phyloP scores from a whole-genome alignment of 352 stramenopile genomes.

The Globisporangium heterothallicum region DNA sequence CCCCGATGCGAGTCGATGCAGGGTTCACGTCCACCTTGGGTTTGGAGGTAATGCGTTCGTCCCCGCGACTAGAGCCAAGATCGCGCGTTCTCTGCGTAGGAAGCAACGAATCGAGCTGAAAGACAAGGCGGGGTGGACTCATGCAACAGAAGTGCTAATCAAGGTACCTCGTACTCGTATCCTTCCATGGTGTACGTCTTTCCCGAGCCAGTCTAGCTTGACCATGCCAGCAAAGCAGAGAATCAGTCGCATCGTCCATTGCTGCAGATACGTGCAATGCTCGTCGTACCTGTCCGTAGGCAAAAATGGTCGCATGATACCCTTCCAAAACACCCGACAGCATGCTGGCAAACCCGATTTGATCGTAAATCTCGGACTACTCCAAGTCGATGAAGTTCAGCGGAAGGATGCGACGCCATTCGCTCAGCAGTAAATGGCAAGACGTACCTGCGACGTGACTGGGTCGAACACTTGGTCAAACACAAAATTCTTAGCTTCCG shows the following conservation, averaged over 20 bases:
- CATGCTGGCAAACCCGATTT: constrained; percentile 30
- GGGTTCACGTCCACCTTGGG: constrained; percentile 13
- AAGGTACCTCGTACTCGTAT: constrained; percentile 45
- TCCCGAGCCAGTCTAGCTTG: constrained; percentile 36
- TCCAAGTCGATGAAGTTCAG: neutral
- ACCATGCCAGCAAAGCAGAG: neutral
- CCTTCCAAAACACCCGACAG: constrained; percentile 29
- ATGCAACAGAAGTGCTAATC: neutral
- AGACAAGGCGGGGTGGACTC: too few species aligned
- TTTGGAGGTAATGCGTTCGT: constrained; percentile 14
- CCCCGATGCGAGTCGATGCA: constrained; percentile 20
- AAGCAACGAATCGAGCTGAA: neutral
- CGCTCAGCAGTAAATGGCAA: too few species aligned
- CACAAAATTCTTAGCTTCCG: constrained; percentile 27
- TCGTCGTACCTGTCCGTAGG: constrained; percentile 36
- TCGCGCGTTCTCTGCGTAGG: constrained; percentile 6
- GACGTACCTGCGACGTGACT: constrained; percentile 22
- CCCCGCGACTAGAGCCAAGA: neutral
- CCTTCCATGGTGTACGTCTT: constrained; percentile 67
- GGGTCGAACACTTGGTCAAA: constrained; percentile 54
- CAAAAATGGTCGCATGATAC: constrained; percentile 50
- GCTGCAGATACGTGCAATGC: neutral
- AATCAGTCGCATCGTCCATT: neutral
- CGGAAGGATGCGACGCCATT: neutral
- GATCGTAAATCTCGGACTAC: constrained; percentile 32